Evolutionary conservation across 768 basidiomycete genomes (phyloP), one percentile per base, ranked within the genome.

Genomic region (Filobasidium floriforme): DNA sequence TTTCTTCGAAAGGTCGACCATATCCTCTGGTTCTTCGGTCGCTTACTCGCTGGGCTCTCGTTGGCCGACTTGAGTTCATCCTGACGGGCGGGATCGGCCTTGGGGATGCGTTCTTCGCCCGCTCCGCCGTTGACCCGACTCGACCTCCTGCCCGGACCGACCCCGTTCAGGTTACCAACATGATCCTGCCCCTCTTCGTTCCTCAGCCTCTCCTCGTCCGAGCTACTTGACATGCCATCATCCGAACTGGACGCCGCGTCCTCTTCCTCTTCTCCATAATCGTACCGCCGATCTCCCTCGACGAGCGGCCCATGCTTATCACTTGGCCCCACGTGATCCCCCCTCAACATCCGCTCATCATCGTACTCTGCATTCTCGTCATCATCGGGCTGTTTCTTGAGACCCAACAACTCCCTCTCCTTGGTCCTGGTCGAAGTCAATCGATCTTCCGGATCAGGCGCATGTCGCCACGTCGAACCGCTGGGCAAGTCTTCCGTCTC

Each of bases 401-500:
- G 11, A 15, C 64, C 64, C 14, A 67, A 10, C 26, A 60, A 29
- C 22, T 66, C 61, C 10, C 44, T 57, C 41, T 67, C 66, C 55
- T 62, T 22, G 22, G 67, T 62, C 41, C 68, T 52, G 41, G 63
- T 67, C 19, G 62, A 63, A 19, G 63, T 67, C 22, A 67, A 55
- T 51, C 62, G 49, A 37, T 70, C 70, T 7, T 62, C 66, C 22
- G 52, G 65, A 54, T 68, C 68, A 11, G 41, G 59, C 5, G 59
- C 63, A 43, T 62, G 54, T 6, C 64, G 65, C 19, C 65, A 65
- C 4, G 57, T 12, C 46, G 60, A 52, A 19, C 69, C 66, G 40
- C 68, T 63, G 1, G 76, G 75, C n/a, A 74, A 69, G 26, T 67
- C 55, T 63, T 78, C 76, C 1, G 59, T 66, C 62, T 78, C 76